Percentiles rank a stretch among this genome's conserved stretches.
These are phyloP conservation scores for Tricholoma bakamatsutake DNA, from an alignment of 768 basidiomycete genomes.

Conservation along the genomic window DNA sequence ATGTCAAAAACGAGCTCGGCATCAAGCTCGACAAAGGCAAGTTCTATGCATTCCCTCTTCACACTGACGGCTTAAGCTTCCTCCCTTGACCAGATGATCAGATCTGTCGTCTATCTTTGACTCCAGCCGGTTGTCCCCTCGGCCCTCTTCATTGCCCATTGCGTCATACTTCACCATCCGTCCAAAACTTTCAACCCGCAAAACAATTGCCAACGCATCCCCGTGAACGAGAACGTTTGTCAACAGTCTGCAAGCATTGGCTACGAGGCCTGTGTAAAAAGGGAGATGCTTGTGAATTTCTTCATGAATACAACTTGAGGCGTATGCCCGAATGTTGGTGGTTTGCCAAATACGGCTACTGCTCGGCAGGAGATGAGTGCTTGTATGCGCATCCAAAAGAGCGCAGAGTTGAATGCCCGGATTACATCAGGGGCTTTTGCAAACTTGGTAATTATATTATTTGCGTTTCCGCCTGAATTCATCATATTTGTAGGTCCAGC, in stretches of 20 bases:
- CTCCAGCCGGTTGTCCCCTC: slow-evolving; percentile 82
- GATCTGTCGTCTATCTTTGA: slow-evolving; percentile 83
- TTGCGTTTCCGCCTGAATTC: not conserved
- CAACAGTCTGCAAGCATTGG: slow-evolving; percentile 99
- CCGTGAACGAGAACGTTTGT: slow-evolving; percentile 73
- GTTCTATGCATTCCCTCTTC: slow-evolving; percentile 10
- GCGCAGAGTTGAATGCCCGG: slow-evolving; percentile 87
- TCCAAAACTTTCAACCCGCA: slow-evolving; percentile 85
- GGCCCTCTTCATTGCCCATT: slow-evolving; percentile 89
- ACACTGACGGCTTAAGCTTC: not conserved
- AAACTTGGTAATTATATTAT: slow-evolving; percentile 63
- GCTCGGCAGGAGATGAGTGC: slow-evolving; percentile 95
- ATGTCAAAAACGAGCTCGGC: slow-evolving; percentile 75
- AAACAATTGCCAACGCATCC: slow-evolving; percentile 79
- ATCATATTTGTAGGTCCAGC: slow-evolving; percentile 52
- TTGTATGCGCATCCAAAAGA: slow-evolving; percentile 94
- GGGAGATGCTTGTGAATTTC: slow-evolving; percentile 95
- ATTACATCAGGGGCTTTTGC: slow-evolving; percentile 95
- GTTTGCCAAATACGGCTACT: slow-evolving; percentile 97
- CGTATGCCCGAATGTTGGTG: slow-evolving; percentile 99
- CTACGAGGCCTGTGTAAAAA: slow-evolving; percentile 97
- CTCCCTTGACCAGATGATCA: slow-evolving; percentile 64
- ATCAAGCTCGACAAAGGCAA: slow-evolving; percentile 90
- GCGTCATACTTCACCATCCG: slow-evolving; percentile 85
- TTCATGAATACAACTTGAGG: slow-evolving; percentile 97